Conservation (phyloP, 192 early-diverging fungal genomes). For the Tieghemiomyces parasiticus region DNA sequence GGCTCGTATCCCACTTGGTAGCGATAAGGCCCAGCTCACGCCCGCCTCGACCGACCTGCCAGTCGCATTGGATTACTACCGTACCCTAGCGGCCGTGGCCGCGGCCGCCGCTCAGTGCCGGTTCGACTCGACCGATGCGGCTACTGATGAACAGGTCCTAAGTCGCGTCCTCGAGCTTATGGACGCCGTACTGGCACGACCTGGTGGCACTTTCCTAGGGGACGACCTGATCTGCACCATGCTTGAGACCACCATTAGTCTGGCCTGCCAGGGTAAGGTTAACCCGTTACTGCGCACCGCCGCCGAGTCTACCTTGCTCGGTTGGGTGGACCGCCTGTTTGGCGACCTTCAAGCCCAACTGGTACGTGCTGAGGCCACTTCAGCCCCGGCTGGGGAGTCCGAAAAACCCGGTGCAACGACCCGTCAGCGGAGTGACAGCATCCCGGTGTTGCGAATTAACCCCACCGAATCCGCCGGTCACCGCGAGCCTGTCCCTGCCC, state of each 20-base stretch:
- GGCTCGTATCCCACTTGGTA: background rate
- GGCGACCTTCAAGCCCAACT: background rate
- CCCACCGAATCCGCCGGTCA: background rate
- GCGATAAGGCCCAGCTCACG: background rate
- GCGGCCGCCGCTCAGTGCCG: constrained; percentile 87
- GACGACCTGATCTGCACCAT: constrained; percentile 94
- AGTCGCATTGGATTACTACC: background rate
- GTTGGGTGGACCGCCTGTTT: constrained; percentile 28
- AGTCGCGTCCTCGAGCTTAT: constrained; percentile 76
- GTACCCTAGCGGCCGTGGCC: constrained; percentile 27
- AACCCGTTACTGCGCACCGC: constrained; percentile 40
- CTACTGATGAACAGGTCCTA: constrained; percentile 90
- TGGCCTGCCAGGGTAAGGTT: constrained; percentile 88
- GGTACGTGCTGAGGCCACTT: background rate
- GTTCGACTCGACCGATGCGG: constrained; percentile 87
- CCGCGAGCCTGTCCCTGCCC: background rate
- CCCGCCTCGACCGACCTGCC: background rate
- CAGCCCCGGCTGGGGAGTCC: too few species aligned
- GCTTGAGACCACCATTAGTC: constrained; percentile 92
- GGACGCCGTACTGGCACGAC: constrained; percentile 54
- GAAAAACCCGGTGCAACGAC: background rate
- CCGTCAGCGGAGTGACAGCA: background rate
- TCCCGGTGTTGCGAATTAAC: background rate
- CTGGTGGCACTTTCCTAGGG: constrained; percentile 49
- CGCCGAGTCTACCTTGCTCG: constrained; percentile 28